Evolutionary conservation across 2,329 filamentous ascomycete species (phyloP).

Genomic region (Aspergillus pseudonomiae): DNA sequence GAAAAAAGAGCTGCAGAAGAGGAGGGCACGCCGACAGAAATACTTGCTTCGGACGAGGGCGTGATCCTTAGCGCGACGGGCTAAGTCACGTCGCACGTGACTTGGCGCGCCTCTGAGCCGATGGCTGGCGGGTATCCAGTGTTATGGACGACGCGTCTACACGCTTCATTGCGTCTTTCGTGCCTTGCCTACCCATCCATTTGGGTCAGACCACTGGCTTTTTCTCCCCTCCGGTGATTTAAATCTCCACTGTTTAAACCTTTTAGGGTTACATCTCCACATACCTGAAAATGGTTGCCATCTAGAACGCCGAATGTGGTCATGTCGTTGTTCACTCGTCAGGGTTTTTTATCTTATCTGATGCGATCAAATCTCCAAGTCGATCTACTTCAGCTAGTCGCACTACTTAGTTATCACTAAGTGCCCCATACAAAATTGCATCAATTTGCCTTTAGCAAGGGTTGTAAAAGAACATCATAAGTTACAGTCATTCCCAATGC

Average conservation of each 20-base stretch:
- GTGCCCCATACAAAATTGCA: neutral
- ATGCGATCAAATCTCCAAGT: slow-evolving; percentile 11
- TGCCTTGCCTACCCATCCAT: slow-evolving; percentile 5
- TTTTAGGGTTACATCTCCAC: slow-evolving; percentile 6
- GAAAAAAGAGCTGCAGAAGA: slow-evolving; percentile 27
- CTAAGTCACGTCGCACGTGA: slow-evolving; percentile 45
- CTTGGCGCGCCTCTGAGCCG: slow-evolving; percentile 29
- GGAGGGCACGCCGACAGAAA: slow-evolving; percentile 33
- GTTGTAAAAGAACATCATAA: neutral
- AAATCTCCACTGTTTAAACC: slow-evolving; percentile 14
- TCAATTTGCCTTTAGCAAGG: neutral
- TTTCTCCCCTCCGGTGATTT: slow-evolving; percentile 17
- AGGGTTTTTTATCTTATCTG: slow-evolving; percentile 16
- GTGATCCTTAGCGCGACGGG: slow-evolving; percentile 42
- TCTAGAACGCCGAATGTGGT: slow-evolving; percentile 1
- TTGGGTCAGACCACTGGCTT: slow-evolving; percentile 23
- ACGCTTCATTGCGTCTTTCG: slow-evolving; percentile 9
- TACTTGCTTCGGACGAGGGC: slow-evolving; percentile 35
- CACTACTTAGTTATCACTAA: neutral
- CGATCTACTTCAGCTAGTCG: neutral
- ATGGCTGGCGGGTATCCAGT: slow-evolving; percentile 19
- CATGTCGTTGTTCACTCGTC: neutral
- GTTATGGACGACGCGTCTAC: slow-evolving; percentile 10
- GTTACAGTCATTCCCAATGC: neutral
- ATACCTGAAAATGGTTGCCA: slow-evolving; percentile 1